A percentile compares a stretch with the other conserved stretches of the same genome.
Conservation (phyloP, 257 asterid species). For the Solanum raphanifolium region DNA sequence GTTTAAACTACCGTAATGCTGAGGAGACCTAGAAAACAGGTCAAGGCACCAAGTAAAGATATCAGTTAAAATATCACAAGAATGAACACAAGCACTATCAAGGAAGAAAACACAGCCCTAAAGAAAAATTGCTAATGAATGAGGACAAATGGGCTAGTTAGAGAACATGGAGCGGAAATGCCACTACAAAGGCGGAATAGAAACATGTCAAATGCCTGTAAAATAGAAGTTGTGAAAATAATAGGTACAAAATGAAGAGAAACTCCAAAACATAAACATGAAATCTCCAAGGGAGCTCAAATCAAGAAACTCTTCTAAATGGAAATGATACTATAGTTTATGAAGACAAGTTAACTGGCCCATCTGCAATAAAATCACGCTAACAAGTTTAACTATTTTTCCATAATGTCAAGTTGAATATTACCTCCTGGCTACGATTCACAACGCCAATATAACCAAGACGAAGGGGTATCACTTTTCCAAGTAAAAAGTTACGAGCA, state of each 20-base stretch:
- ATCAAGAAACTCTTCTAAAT: background rate
- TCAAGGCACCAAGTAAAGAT: background rate
- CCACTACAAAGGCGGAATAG: background rate
- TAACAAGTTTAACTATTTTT: background rate
- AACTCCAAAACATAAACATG: background rate
- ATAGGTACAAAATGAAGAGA: background rate
- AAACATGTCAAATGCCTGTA: background rate
- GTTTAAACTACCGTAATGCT: background rate
- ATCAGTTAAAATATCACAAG: background rate
- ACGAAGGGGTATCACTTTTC: conserved; percentile 91
- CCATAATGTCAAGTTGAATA: background rate
- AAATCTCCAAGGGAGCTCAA: background rate
- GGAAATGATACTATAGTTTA: background rate
- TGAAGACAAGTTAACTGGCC: background rate
- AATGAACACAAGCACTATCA: background rate
- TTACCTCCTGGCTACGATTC: conserved; percentile 97
- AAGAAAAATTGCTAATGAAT: background rate
- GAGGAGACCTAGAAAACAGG: background rate
- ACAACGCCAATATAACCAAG: conserved; percentile 97
- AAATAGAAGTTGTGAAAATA: background rate
- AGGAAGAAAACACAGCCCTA: background rate
- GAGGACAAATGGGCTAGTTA: background rate
- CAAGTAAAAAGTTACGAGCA: conserved; percentile 88
- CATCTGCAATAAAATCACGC: background rate
- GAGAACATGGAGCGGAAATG: background rate